phyloP scores from a whole-genome alignment of 176 grass and related monocot genomes.

The Secale cereale region DNA sequence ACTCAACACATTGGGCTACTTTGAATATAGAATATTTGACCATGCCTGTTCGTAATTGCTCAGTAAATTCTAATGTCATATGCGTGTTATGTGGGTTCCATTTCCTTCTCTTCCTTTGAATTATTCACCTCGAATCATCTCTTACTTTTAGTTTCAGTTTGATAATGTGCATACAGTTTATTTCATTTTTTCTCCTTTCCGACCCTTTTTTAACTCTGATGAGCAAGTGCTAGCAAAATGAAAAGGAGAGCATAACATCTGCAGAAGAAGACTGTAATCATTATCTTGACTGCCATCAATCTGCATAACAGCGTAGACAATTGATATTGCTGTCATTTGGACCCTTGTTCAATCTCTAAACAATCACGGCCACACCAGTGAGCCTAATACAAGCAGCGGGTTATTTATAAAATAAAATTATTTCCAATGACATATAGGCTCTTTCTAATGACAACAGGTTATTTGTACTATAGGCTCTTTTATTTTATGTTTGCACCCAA shows the following conservation, averaged over 20 bases:
- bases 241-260: neutral
- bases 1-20: neutral
- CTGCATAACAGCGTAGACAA: neutral
- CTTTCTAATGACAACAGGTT: no score
- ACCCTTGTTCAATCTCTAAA: neutral
- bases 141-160: neutral
- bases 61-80: neutral
- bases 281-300: neutral
- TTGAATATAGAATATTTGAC: slow-evolving; percentile 3
- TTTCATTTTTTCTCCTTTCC: neutral
- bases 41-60: neutral
- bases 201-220: neutral
- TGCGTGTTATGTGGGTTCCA: neutral
- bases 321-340: neutral
- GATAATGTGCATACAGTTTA: neutral
- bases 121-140: slow-evolving; percentile 5
- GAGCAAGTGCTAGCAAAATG: neutral
- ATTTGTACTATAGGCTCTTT: neutral
- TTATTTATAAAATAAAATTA: neutral
- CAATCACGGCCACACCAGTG: neutral
- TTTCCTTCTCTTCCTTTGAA: slow-evolving; percentile 2
- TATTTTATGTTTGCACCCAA: neutral
- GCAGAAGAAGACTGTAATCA: neutral
- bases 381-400: neutral
- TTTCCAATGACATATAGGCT: no score